Base-by-base conservation (phyloP, 495 filamentous ascomycete genomes). In the Rostrohypoxylon terebratum region DNA sequence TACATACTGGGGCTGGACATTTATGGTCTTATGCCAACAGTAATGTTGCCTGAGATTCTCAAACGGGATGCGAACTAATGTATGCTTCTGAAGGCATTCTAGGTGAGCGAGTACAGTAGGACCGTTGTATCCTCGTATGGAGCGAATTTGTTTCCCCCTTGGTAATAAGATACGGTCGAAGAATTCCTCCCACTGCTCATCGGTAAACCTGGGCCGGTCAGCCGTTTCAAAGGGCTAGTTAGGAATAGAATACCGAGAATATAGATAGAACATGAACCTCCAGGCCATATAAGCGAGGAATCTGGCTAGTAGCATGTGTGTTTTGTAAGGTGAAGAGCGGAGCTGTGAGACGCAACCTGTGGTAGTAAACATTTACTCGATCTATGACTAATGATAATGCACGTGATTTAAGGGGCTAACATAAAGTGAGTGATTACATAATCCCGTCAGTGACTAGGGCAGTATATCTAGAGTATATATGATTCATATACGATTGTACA, bases 51-150 rank as follows among this genome's bases (percentile, higher is more conserved):
- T 36, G 76, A 92, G 74, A 69, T 92, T 93, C 69, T 94, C 93
- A 58, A 93, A 94, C 0, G 92, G 91, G 16, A 93, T 85, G 7
- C 79, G 79, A 0, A 87, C 82, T 33, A 93, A 81, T 57, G 90
- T 88, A 45, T 85, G 79, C 18, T 74, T 74, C 38, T 86, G 78
- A 9, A 90, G 77, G 13, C 4, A 14, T 14, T 42, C 4, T 42
- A 42, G 38, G 5, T 42, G 14, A n/a, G 38, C 1, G 4, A 42
- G 38, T 54, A 0, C 48, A 50, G 28, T 62, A 66, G 0, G 45
- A 1, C 16, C 71, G 55, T 1, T 51, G 1, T 14, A n/a, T 14
- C 13, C 38, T 42, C n/a, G 1, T 1, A 42, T 14, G 5, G 10
- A 14, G 14, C 4, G 13, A n/a, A 14, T 1, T 4, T 14, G 4